Base-by-base conservation (phyloP, 768 basidiomycete species). In the Termitomyces sp. region DNA sequence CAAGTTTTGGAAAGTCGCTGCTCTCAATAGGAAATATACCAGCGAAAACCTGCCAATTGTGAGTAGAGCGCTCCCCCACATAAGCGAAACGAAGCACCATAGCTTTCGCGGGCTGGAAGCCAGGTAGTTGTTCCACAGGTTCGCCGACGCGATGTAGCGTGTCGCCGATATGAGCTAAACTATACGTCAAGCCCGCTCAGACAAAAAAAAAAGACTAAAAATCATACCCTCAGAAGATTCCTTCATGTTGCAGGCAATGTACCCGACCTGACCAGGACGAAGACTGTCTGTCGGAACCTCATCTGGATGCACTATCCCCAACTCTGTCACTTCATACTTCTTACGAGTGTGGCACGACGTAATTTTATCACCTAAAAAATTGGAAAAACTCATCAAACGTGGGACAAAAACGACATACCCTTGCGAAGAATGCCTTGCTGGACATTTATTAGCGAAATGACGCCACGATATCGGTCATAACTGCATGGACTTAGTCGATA, bases 201-300 rank as follows among this genome's bases (percentile, higher is more conserved):
- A 8, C 26, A 30, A n/a, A 26, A 35, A 44, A 34, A 21, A 22
- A 32, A 10, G 8, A 32, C 8, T 2, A 7, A 45, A 12, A 56
- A 11, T 5, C 22, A 42, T 54, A 93, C 94, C 94, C 77, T 98
- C 93, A 14, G 89, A 83, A 10, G 90, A 90, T 62, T 97, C 89
- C 69, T 98, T 99, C 96, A 99, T 98, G 66, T 94, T 96, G 70
- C 96, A 98, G 1, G 93, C 89, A 54, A 92, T 80, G 64, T 84
- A 94, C 15, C 92, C 90, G 17, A 93, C 92, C 70, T 93, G 91
- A 6, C 91, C 91, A 35, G 88, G 81, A 54, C 79, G 77, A 45
- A 93, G 71, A 53, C 75, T 77, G 11, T 73, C 73, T 0, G 87
- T 88, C 12, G 89, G 78, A n/a, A 85, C 75, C 68, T 96, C 92